Base-by-base conservation (phyloP, 331 rosid genomes). In the Cydonia oblonga region DNA sequence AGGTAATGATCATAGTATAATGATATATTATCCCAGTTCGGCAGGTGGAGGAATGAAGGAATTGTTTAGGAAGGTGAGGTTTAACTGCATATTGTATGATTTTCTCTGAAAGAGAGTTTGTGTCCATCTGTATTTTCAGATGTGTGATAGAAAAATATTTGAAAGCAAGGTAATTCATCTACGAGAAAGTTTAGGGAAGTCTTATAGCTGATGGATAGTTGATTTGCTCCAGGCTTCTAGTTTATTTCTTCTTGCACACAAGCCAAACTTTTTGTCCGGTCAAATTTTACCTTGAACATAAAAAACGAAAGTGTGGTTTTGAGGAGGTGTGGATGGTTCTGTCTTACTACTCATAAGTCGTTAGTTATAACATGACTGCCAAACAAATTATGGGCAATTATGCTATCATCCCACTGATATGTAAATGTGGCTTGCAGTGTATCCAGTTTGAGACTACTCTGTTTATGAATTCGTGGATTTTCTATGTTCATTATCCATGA, bases 11-110 rank as follows among this genome's bases (percentile, higher is more conserved):
- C 99, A 95, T 86, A 83, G 97, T 78, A 89, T 95, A 81, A 91
- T 91, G 99, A 95, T 95, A 88, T 91, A 95, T 81, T 95, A 95
- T 85, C 99, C 99, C 23, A 95, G 99, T 81, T 89, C 97, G 60
- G 99, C 97, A 24, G 99, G 99, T 78, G 96, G 96, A 72, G 99
- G 99, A 49, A 95, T 95, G 99, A 95, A 95, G 89, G 97, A 91
- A 78, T 80, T 95, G 70, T 95, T 95, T 82, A 84, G 99, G 87
- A 95, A 95, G 99, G 99, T 95, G 83, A 81, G 89, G 44, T 62
- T 49, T 28, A 44, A 72, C 76, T 60, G 9, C 9, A 1, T 23
- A 42, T 72, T 72, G n/a, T n/a, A n/a, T 9, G 46, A n/a, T 71
- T 16, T 10, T 40, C 66, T 58, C 24, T 13, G 15, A 57, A 24